Evolutionary conservation across 495 filamentous ascomycete species (phyloP).

Genomic region (Rusavskia elegans): DNA sequence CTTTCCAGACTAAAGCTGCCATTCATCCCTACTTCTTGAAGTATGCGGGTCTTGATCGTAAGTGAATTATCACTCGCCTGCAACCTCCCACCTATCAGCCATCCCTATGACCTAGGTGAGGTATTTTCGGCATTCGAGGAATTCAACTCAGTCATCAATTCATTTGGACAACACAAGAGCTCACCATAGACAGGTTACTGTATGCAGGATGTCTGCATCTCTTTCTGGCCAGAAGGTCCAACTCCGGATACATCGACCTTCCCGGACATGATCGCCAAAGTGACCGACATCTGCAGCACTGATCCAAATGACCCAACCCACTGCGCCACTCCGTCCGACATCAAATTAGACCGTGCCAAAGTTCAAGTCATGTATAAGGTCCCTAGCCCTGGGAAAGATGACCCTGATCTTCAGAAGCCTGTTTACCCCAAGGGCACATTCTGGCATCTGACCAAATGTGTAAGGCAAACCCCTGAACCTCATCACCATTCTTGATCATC

Average conservation of each 20-base stretch:
- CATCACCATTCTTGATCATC: too few species aligned
- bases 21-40: constrained; percentile 6
- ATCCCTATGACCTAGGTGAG: too few species aligned
- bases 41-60: constrained; percentile 5
- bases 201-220: constrained; percentile 5
- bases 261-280: constrained; percentile 2
- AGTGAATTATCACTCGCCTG: background rate
- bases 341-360: constrained; percentile 3
- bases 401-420: constrained; percentile 1
- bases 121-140: too few species aligned
- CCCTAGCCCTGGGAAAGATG: background rate
- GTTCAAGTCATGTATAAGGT: constrained; percentile 2
- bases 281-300: constrained; percentile 6
- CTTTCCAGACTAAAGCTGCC: background rate
- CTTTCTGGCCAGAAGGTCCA: background rate
- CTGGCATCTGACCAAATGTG: constrained; percentile 5
- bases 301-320: constrained; percentile 2
- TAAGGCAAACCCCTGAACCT: background rate
- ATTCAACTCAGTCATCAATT: too few species aligned
- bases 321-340: constrained; percentile 2
- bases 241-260: too few species aligned
- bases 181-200: background rate
- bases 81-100: too few species aligned
- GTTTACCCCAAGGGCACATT: background rate
- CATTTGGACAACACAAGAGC: too few species aligned